A percentile compares a stretch with the other conserved stretches of the same genome.
Conservation (phyloP, 352 stramenopile genomes). For the Globisporangium okanoganense region DNA sequence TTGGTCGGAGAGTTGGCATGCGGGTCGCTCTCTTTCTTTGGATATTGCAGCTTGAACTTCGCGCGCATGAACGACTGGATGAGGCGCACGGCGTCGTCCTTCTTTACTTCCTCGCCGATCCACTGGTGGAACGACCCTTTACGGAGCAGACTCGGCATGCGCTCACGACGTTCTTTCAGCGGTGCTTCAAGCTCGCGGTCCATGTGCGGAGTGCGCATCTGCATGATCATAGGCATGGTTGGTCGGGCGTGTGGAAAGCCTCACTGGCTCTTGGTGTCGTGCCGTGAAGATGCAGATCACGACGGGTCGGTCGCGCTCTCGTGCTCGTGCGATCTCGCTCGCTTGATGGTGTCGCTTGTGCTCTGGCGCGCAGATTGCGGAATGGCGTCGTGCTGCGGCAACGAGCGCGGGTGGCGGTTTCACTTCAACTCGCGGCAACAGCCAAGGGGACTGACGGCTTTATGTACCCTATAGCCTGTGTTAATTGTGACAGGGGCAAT, state of each 20-base stretch:
- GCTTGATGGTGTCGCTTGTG: neutral
- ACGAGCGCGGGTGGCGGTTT: conserved; percentile 1
- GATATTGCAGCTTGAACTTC: conserved; percentile 12
- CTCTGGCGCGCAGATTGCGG: neutral
- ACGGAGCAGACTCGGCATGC: conserved; percentile 4
- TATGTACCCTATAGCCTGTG: no score
- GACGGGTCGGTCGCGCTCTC: neutral
- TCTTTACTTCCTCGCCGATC: conserved; percentile 25
- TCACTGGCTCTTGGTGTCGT: neutral
- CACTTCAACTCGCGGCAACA: neutral
- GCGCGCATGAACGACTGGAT: conserved; percentile 31
- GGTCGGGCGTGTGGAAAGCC: neutral
- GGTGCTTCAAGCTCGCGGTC: neutral
- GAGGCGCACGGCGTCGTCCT: conserved; percentile 29
- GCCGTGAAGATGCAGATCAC: neutral
- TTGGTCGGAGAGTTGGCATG: conserved; percentile 18
- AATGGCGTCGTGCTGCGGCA: conserved; percentile 1
- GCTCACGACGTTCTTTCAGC: conserved; percentile 3
- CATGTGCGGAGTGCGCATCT: neutral
- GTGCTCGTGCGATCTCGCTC: no score
- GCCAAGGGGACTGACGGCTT: neutral
- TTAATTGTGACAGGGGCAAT: no score
- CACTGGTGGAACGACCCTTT: conserved; percentile 26
- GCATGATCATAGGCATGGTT: neutral
- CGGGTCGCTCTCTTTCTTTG: conserved; percentile 3